A percentile compares a stretch with the other conserved stretches of the same genome.
These are phyloP conservation scores for Cystobasidium slooffiae DNA, from an alignment of 1,284 basidiomycete genomes.

Conservation along the genomic window DNA sequence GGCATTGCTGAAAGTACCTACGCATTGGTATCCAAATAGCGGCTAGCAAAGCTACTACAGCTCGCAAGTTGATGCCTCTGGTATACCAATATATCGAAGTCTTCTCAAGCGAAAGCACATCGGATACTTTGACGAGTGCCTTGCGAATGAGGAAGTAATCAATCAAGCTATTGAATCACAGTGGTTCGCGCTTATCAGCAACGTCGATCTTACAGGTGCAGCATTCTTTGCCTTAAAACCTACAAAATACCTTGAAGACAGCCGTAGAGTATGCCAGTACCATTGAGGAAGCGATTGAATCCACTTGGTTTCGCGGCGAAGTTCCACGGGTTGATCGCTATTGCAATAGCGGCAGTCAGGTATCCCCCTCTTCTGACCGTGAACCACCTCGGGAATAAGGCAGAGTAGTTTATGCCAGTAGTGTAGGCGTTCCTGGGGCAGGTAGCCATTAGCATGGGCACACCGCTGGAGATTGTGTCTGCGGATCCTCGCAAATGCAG, in stretches of 20 bases:
- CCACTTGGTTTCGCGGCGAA: slow-evolving; percentile 5
- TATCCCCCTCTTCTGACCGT: slow-evolving; percentile 40
- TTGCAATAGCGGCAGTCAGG: slow-evolving; percentile 7
- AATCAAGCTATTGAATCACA: slow-evolving; percentile 11
- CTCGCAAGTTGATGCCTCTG: slow-evolving; percentile 50
- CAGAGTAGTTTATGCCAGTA: slow-evolving; percentile 53
- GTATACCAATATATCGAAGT: slow-evolving; percentile 44
- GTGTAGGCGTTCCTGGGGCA: slow-evolving; percentile 22
- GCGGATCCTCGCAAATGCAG: slow-evolving; percentile 58
- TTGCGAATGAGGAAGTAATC: slow-evolving; percentile 43
- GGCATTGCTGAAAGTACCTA: not conserved
- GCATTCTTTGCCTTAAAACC: not conserved
- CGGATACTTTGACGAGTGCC: slow-evolving; percentile 17
- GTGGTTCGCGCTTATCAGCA: not conserved
- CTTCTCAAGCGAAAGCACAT: slow-evolving; percentile 16
- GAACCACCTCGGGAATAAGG: slow-evolving; percentile 37
- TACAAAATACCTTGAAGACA: slow-evolving; percentile 20
- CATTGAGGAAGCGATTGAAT: slow-evolving; percentile 25
- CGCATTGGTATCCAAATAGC: slow-evolving; percentile 18
- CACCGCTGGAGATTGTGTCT: too few relatives aligned
- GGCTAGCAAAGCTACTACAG: slow-evolving; percentile 46
- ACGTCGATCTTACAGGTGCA: not conserved
- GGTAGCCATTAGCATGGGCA: too few relatives aligned
- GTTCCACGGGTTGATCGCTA: slow-evolving; percentile 31
- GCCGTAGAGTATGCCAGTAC: slow-evolving; percentile 13